Evolutionary conservation across 805 yeast genomes (phyloP).

Genomic region (Myxozyma neglecta): DNA sequence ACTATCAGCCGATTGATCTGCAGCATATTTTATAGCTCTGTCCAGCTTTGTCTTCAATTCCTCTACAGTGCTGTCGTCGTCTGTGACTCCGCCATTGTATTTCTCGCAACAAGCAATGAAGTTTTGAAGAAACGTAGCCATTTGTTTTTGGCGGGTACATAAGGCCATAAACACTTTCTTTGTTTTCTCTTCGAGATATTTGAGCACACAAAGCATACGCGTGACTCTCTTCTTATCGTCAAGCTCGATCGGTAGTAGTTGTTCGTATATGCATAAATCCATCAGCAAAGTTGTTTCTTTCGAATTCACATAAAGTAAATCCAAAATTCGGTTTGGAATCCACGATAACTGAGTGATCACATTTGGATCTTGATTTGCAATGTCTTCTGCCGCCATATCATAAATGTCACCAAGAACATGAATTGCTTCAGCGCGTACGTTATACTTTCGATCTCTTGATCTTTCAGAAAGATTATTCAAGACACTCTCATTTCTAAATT

Average conservation of each 20-base stretch:
- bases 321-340: conserved; percentile 67
- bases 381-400: conserved; percentile 46
- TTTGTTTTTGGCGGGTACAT: conserved; percentile 63
- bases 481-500: conserved; percentile 50
- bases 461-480: conserved; percentile 60
- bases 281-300: conserved; percentile 62
- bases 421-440: conserved; percentile 63
- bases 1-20: conserved; percentile 56
- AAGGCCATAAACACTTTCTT: conserved; percentile 67
- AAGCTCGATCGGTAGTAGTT: conserved; percentile 56
- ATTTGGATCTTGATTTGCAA: conserved; percentile 35
- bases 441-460: conserved; percentile 67
- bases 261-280: conserved; percentile 61
- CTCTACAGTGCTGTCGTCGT: conserved; percentile 14
- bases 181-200: conserved; percentile 56
- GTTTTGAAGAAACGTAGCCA: background rate
- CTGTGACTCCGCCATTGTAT: conserved; percentile 39
- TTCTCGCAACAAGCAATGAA: conserved; percentile 44
- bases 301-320: conserved; percentile 73
- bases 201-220: conserved; percentile 53
- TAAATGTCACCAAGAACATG: conserved; percentile 56
- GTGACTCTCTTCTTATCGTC: conserved; percentile 48
- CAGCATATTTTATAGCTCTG: conserved; percentile 56
- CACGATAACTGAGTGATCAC: conserved; percentile 44
- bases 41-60: conserved; percentile 12